A percentile compares a stretch with the other conserved stretches of the same genome.
Conservation (phyloP, 2,329 filamentous ascomycete species). For the Alternaria consortialis region DNA sequence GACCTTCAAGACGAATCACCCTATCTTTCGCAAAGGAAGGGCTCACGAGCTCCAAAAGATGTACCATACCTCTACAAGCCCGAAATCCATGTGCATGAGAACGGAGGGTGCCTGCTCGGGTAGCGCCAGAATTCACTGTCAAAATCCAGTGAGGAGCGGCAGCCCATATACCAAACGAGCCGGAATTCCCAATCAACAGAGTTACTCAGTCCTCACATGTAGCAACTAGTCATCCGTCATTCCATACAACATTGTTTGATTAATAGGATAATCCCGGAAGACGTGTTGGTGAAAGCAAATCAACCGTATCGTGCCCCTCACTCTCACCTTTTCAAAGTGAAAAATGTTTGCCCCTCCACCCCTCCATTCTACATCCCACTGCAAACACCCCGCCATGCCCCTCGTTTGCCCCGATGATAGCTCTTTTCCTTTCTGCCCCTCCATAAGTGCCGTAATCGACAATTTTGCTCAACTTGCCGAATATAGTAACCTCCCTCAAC, state of each 20-base stretch:
- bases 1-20: background rate
- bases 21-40: background rate
- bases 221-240: background rate
- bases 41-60: background rate
- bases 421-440: background rate
- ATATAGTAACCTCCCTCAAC: background rate
- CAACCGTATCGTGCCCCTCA: background rate
- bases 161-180: background rate
- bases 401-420: background rate
- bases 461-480: background rate
- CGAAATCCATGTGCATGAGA: background rate
- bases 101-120: background rate
- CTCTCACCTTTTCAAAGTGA: background rate
- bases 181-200: background rate
- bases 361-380: background rate
- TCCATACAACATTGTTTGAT: background rate
- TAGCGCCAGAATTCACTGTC: background rate
- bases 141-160: background rate
- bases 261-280: background rate
- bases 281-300: background rate
- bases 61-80: background rate
- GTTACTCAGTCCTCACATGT: background rate
- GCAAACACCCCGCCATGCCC: constrained; percentile 4
- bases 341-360: constrained; percentile 6
- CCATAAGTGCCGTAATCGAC: constrained; percentile 7